These are phyloP conservation scores for Avena sativa DNA, from an alignment of 176 grass and related monocot species.

Conservation along the genomic window DNA sequence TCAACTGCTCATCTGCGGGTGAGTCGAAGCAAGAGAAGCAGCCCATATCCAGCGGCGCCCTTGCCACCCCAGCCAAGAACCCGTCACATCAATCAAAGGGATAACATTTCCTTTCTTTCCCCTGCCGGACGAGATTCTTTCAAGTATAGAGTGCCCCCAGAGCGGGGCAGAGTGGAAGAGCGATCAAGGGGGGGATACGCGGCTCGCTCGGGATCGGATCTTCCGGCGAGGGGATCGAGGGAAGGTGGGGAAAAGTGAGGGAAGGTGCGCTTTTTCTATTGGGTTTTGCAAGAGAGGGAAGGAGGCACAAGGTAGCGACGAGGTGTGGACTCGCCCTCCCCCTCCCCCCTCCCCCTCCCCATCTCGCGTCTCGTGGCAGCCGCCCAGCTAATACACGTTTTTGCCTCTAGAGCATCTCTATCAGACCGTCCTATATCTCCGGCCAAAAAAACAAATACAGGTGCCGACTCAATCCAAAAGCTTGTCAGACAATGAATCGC, in stretches of 20 bases:
- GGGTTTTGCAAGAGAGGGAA: constrained; percentile 40
- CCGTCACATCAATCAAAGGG: constrained; percentile 39
- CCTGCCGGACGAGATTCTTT: not conserved
- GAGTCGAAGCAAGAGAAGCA: constrained; percentile 87
- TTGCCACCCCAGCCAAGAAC: not conserved
- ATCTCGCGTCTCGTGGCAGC: no score
- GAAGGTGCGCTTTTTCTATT: constrained; percentile 56
- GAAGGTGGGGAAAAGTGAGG: constrained; percentile 6
- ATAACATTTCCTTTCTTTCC: constrained; percentile 16
- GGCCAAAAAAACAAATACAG: no score
- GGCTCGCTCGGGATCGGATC: constrained; percentile 42
- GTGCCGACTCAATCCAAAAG: no score
- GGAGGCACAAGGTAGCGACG: not conserved
- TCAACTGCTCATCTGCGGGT: constrained; percentile 67
- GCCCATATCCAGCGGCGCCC: constrained; percentile 54
- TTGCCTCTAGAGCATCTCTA: no score
- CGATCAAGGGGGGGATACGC: not conserved
- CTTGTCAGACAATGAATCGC: no score
- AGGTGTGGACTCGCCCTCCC: constrained; percentile 26
- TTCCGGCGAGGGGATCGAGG: constrained; percentile 51
- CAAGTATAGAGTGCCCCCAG: not conserved
- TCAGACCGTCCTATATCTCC: no score
- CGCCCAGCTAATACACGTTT: no score
- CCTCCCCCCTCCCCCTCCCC: not conserved
- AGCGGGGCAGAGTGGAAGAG: not conserved